Conservation (phyloP, 495 filamentous ascomycete genomes). For the Cudoniella acicularis region DNA sequence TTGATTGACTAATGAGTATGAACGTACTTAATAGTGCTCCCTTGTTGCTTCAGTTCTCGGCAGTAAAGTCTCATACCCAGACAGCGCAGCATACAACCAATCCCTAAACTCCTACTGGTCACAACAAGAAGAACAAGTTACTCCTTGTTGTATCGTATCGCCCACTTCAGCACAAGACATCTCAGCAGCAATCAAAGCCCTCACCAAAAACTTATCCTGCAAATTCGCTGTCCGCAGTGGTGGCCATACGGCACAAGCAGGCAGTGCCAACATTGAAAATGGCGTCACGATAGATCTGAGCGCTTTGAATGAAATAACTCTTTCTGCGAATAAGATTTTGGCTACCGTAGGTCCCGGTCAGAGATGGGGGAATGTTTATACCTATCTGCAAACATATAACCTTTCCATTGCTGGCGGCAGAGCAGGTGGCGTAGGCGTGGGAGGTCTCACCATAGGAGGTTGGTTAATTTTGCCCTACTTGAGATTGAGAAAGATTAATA, state of each 20-base stretch:
- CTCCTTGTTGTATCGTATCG: constrained; percentile 31
- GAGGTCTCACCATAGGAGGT: constrained; percentile 15
- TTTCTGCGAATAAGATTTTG: constrained; percentile 9
- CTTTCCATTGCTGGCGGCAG: constrained; percentile 41
- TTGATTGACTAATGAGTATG: no score
- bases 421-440: constrained; percentile 20
- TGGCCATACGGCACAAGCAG: constrained; percentile 25
- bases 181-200: constrained; percentile 10
- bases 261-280: constrained; percentile 29
- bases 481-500: no score
- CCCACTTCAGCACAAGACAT: constrained; percentile 31
- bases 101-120: constrained; percentile 5
- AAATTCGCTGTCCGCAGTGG: constrained; percentile 33
- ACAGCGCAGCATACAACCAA: neutral
- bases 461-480: no score
- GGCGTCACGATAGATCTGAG: constrained; percentile 34
- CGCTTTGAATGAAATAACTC: constrained; percentile 16
- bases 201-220: constrained; percentile 22
- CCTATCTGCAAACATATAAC: constrained; percentile 39
- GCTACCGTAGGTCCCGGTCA: constrained; percentile 31
- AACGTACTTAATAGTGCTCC: neutral
- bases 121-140: constrained; percentile 3
- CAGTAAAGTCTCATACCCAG: constrained; percentile 1
- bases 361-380: constrained; percentile 53
- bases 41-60: neutral